Percentiles rank a stretch among this genome's conserved stretches.
These are phyloP conservation scores for Pseudopediastrum boryanum DNA, from an alignment of 139 green algal species.

Conservation along the genomic window DNA sequence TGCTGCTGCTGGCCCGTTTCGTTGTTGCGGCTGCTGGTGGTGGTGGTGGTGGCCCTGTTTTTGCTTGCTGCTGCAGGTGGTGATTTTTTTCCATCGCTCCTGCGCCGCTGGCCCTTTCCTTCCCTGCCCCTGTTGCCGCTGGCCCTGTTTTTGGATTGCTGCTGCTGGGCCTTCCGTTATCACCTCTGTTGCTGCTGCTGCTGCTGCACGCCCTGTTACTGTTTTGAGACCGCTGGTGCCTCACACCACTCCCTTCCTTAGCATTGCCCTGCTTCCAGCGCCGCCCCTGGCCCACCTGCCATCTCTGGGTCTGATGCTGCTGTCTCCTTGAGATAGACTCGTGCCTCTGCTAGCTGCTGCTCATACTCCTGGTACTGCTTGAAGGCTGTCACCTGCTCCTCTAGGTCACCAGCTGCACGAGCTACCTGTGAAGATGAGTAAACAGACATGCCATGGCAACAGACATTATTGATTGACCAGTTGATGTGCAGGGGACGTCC, in stretches of 20 bases:
- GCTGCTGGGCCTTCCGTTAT: not conserved
- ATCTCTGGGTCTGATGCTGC: conserved; percentile 39
- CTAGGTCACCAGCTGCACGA: conserved; percentile 75
- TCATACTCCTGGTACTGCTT: conserved; percentile 64
- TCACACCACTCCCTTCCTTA: no score
- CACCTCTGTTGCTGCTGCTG: not conserved
- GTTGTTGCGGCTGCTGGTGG: no score
- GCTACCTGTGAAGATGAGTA: conserved; percentile 62
- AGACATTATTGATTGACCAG: no score
- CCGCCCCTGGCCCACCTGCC: conserved; percentile 14
- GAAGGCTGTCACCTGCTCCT: conserved; percentile 68
- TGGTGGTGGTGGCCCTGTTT: no score
- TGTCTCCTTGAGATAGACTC: conserved; percentile 69
- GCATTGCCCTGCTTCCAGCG: no score
- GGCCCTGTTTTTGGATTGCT: not conserved
- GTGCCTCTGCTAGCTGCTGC: conserved; percentile 67
- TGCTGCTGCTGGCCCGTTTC: not conserved
- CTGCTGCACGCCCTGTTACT: not conserved
- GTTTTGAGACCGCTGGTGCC: no score
- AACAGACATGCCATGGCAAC: no score
- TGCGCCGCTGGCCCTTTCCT: no score
- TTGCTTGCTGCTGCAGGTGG: no score
- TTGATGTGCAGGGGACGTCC: no score
- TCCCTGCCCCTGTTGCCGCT: no score
- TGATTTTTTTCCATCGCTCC: no score